Percentiles rank a stretch among this genome's conserved stretches.
Conservation (phyloP, 2,329 filamentous ascomycete genomes). For the Penicillium griseofulvum region DNA sequence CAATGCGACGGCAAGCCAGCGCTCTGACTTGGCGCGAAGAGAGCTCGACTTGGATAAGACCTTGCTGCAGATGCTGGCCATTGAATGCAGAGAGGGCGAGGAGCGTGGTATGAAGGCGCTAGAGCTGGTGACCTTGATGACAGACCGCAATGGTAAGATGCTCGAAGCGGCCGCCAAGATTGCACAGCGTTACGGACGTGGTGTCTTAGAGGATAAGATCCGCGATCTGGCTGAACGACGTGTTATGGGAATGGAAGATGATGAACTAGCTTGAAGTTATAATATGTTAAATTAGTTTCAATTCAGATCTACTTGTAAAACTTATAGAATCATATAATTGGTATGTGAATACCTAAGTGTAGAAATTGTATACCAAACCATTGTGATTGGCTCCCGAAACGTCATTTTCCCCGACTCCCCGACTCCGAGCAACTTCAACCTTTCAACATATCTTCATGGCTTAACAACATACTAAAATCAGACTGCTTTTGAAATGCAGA, state of each 20-base stretch:
- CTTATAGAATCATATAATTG: neutral
- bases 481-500: slow-evolving; percentile 14
- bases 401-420: slow-evolving; percentile 11
- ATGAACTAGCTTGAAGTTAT: slow-evolving; percentile 38
- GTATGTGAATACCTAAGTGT: neutral
- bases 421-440: slow-evolving; percentile 6
- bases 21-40: slow-evolving; percentile 63
- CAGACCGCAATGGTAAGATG: slow-evolving; percentile 82
- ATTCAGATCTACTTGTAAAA: neutral
- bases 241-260: slow-evolving; percentile 60
- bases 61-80: slow-evolving; percentile 80
- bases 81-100: slow-evolving; percentile 89
- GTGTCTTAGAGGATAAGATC: slow-evolving; percentile 86
- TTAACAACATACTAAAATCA: slow-evolving; percentile 8
- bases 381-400: slow-evolving; percentile 16
- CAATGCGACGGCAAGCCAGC: slow-evolving; percentile 62
- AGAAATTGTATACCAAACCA: neutral
- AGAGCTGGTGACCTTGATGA: slow-evolving; percentile 84
- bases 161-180: slow-evolving; percentile 87
- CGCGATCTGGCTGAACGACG: slow-evolving; percentile 74
- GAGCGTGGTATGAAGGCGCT: slow-evolving; percentile 92
- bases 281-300: neutral
- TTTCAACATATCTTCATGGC: slow-evolving; percentile 9
- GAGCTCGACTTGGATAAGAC: slow-evolving; percentile 88
- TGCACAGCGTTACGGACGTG: slow-evolving; percentile 77